phyloP scores from a whole-genome alignment of 805 yeast species.

The Candida piceae region DNA sequence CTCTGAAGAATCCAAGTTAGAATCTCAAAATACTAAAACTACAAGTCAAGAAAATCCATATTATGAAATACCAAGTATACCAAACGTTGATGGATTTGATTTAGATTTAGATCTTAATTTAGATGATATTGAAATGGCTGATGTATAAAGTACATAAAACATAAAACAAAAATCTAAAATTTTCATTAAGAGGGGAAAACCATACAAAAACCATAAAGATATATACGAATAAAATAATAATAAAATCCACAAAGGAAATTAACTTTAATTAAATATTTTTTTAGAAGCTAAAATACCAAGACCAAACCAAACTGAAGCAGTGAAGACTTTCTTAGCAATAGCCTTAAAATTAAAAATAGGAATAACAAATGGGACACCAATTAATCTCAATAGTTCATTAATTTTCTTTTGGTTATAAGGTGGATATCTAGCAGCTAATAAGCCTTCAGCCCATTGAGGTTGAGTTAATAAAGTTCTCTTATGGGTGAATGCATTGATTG shows the following conservation, averaged over 20 bases:
- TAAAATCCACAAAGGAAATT: not conserved
- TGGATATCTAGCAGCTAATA: constrained; percentile 60
- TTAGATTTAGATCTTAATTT: not conserved
- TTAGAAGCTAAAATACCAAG: constrained; percentile 1
- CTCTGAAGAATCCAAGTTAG: too few relatives aligned
- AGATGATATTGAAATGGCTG: constrained; percentile 3
- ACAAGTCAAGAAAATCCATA: not conserved
- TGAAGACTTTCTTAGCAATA: not conserved
- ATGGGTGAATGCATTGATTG: constrained; percentile 72
- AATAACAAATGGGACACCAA: not conserved
- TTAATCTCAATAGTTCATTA: not conserved
- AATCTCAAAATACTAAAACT: too few relatives aligned
- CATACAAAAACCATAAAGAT: not conserved
- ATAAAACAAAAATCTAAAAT: too few relatives aligned
- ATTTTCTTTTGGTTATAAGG: constrained; percentile 41
- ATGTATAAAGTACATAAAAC: constrained; percentile 1
- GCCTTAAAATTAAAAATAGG: not conserved
- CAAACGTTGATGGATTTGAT: not conserved
- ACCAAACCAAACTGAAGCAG: not conserved
- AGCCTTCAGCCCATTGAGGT: constrained; percentile 54
- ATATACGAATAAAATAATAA: not conserved
- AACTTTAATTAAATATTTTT: not conserved
- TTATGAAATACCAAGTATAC: not conserved
- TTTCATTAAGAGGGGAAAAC: too few relatives aligned
- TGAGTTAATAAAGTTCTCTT: constrained; percentile 62